These are phyloP conservation scores for Neoboletus subvelutipes DNA, from an alignment of 768 basidiomycete genomes.

Conservation along the genomic window DNA sequence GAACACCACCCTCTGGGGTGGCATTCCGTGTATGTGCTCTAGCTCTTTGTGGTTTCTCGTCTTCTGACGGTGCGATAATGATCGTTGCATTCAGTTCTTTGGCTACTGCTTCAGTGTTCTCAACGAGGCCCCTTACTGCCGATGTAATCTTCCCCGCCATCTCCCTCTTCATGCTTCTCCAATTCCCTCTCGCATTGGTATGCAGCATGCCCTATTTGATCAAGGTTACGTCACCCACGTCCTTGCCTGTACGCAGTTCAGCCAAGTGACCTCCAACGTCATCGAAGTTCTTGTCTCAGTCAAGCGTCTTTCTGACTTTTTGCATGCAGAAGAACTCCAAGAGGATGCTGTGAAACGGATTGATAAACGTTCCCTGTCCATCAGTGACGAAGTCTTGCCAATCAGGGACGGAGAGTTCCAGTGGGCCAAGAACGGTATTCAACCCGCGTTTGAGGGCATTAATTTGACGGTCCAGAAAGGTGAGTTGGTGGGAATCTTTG, in stretches of 20 bases:
- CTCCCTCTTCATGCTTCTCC: constrained; percentile 82
- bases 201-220: constrained; percentile 5
- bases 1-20: constrained; percentile 63
- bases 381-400: no score
- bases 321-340: constrained; percentile 80
- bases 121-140: constrained; percentile 71
- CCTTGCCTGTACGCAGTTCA: constrained; percentile 44
- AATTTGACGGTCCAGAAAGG: constrained; percentile 75
- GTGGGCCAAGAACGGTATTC: constrained; percentile 62
- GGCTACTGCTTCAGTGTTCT: constrained; percentile 63
- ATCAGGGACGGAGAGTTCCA: no score
- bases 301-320: constrained; percentile 71
- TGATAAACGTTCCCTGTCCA: constrained; percentile 38
- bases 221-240: background rate
- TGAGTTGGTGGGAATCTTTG: constrained; percentile 80
- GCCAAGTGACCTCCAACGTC: constrained; percentile 72
- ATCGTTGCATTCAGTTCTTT: no score
- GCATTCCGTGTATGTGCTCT: constrained; percentile 67
- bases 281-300: constrained; percentile 87
- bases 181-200: constrained; percentile 86
- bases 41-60: constrained; percentile 14
- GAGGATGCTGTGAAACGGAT: constrained; percentile 65
- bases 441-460: no score
- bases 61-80: constrained; percentile 24
- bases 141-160: constrained; percentile 96